These are phyloP conservation scores for Magnolia kwangsiensis DNA, from an alignment of 164 flowering plant species.

Conservation along the genomic window DNA sequence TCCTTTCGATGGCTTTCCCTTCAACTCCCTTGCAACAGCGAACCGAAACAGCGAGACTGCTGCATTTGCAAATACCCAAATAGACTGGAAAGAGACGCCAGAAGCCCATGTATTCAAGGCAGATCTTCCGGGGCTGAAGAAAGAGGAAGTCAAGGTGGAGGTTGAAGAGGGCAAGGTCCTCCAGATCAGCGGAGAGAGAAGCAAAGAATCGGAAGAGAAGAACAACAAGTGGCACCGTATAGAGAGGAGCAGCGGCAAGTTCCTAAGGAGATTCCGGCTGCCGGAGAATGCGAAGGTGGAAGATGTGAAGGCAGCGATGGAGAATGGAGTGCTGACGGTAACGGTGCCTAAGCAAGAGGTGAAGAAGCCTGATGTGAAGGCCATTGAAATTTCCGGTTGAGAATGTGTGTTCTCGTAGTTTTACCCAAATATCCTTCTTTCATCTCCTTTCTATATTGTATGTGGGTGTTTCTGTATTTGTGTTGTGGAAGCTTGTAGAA, in stretches of 20 bases:
- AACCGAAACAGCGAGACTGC: conserved; percentile 11
- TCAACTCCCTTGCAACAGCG: background rate
- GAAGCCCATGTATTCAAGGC: conserved; percentile 36
- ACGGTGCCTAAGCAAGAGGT: conserved; percentile 30
- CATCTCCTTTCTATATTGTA: too few species aligned
- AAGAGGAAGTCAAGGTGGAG: conserved; percentile 36
- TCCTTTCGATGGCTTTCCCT: conserved; percentile 7
- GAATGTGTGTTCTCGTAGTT: background rate
- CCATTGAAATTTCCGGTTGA: conserved; percentile 25
- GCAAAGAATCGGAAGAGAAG: conserved; percentile 28
- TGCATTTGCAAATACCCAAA: conserved; percentile 14
- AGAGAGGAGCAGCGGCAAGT: conserved; percentile 32
- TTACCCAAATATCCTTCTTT: too few species aligned
- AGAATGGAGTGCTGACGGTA: conserved; percentile 33
- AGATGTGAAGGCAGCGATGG: conserved; percentile 27
- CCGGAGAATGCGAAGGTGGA: conserved; percentile 33
- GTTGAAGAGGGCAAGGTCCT: conserved; percentile 32
- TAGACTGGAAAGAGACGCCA: conserved; percentile 41
- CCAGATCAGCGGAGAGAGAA: conserved; percentile 33
- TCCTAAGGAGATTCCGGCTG: conserved; percentile 28
- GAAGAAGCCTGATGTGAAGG: conserved; percentile 20
- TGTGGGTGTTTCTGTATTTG: too few species aligned
- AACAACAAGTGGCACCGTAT: conserved; percentile 26
- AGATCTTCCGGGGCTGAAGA: conserved; percentile 32
- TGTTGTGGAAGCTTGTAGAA: too few species aligned